Conservation (phyloP, 208 protist species). For the Trypanosoma scelopori region DNA sequence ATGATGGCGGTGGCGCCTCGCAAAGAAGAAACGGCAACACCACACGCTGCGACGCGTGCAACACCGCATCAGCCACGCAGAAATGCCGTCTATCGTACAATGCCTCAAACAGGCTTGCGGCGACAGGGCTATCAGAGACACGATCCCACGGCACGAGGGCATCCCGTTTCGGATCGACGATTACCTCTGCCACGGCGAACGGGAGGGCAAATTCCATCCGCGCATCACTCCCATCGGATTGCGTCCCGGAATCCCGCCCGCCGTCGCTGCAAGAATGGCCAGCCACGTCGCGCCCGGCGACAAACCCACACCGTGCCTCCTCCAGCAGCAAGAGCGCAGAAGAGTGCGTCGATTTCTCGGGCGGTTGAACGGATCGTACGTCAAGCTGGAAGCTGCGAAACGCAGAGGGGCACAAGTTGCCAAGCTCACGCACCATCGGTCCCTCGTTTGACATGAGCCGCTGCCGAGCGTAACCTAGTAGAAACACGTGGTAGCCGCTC, state of each 20-base stretch:
- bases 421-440: slow-evolving; percentile 22
- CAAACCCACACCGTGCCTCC: slow-evolving; percentile 15
- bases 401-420: slow-evolving; percentile 15
- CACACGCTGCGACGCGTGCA: slow-evolving; percentile 17
- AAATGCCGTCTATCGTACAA: slow-evolving; percentile 23
- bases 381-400: slow-evolving; percentile 30
- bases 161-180: slow-evolving; percentile 5
- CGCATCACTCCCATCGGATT: neutral
- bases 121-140: slow-evolving; percentile 13
- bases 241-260: neutral
- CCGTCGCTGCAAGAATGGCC: too few relatives aligned
- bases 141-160: slow-evolving; percentile 6
- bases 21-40: slow-evolving; percentile 24
- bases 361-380: neutral
- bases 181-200: slow-evolving; percentile 17
- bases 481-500: slow-evolving; percentile 14
- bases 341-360: slow-evolving; percentile 2
- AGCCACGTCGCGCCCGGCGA: neutral
- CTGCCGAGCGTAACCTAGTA: slow-evolving; percentile 17
- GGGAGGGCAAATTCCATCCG: neutral
- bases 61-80: slow-evolving; percentile 20
- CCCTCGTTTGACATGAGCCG: slow-evolving; percentile 16
- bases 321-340: slow-evolving; percentile 11
- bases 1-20: slow-evolving; percentile 1
- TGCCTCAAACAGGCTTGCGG: slow-evolving; percentile 16